A percentile compares a stretch with the other conserved stretches of the same genome.
These are phyloP conservation scores for Scedosporium minutisporum DNA, from an alignment of 2,329 filamentous ascomycete genomes.

Conservation along the genomic window DNA sequence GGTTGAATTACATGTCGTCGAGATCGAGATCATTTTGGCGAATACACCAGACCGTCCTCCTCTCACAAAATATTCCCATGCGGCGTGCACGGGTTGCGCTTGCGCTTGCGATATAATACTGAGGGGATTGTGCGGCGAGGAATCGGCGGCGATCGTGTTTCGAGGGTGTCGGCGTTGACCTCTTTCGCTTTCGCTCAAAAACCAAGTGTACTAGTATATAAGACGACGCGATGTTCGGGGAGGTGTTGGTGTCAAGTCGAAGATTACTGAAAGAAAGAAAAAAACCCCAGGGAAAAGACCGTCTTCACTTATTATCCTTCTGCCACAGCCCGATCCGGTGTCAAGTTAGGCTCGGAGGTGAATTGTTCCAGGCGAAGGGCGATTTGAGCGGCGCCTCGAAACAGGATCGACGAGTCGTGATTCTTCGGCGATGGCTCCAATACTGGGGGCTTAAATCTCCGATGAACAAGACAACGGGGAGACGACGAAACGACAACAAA, in stretches of 20 bases:
- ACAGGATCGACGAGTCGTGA: neutral
- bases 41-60: neutral
- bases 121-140: neutral
- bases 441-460: neutral
- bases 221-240: too few species aligned
- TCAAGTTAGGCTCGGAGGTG: neutral
- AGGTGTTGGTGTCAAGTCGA: neutral
- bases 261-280: neutral
- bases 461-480: neutral
- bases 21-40: constrained; percentile 24
- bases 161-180: neutral
- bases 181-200: neutral
- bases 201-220: too few species aligned
- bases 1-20: constrained; percentile 32
- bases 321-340: neutral
- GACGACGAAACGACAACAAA: neutral
- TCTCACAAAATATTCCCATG: neutral
- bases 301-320: neutral
- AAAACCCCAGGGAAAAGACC: neutral
- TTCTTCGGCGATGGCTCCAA: neutral
- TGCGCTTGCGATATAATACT: neutral
- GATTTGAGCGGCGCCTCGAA: neutral
- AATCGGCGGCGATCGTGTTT: neutral
- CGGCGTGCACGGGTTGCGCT: neutral
- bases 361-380: neutral